Evolutionary conservation across 495 filamentous ascomycete species (phyloP), one percentile per base, ranked within the genome.

Genomic region (Viridothelium virens): DNA sequence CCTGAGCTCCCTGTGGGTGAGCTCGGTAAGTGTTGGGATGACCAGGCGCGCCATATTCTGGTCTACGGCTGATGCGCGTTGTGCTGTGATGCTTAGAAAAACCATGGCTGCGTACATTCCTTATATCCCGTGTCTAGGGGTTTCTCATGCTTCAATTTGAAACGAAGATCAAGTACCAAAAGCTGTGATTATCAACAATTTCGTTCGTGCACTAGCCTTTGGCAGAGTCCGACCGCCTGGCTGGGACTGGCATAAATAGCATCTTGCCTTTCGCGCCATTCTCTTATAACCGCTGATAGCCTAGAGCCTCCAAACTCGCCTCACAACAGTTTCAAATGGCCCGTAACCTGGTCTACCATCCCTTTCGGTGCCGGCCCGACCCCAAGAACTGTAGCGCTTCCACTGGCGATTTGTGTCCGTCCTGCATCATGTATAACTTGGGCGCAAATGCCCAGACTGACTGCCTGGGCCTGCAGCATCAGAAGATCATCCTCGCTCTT

Each of bases 371-470:
- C 94, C 46, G 96, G 86, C 0, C 90, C 90, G 67, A 98, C 82
- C 3, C 95, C 94, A 47, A 97, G 80, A 39, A 97, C 94, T 3
- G 94, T 98, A 72, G 88, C 82, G 72, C 89, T 95, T 18, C 95
- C 92, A 50, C 85, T 84, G n/a, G 87, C 92, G 77, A 98, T 96
- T 85, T 97, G 95, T 38, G 94, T 98, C 65, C 94, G 83, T 36
- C 94, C 94, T n/a, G 94, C 94, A 82, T 98, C 94, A 71, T 89
- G 85, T 62, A 98, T 91, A 39, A 96, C 86, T 74, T 89, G 86
- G 56, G 94, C 89, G 63, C 91, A 92, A 46, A 98, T 77, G 2
- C 93, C 94, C 63, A 96, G 73, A 72, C 88, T 91, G 56, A 90
- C 80, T 10, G 94, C 92, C 76, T 86, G 85, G 34, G 85, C 89